Evolutionary conservation across 2,329 filamentous ascomycete genomes (phyloP).

Genomic region (Didymella exigua): DNA sequence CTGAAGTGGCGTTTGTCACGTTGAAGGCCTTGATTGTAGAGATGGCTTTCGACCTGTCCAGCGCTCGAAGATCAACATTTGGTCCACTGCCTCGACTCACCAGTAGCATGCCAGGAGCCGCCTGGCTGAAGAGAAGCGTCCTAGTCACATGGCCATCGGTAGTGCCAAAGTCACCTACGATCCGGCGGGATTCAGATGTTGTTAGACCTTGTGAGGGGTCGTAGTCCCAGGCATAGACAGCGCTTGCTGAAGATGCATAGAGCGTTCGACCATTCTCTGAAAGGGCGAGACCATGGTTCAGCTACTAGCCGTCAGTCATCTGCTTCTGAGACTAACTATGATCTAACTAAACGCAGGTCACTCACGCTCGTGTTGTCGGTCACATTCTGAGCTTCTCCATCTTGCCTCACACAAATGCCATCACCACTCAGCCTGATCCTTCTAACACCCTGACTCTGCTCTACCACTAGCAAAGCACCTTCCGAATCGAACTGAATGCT

Average conservation of each 20-base stretch:
- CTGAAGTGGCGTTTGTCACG: constrained; percentile 50
- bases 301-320: constrained; percentile 22
- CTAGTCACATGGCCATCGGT: constrained; percentile 66
- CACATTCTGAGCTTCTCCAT: constrained; percentile 30
- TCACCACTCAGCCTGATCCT: constrained; percentile 45
- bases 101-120: constrained; percentile 62
- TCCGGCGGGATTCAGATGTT: constrained; percentile 56
- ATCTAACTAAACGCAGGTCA: not conserved
- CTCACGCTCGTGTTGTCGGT: constrained; percentile 40
- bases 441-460: constrained; percentile 49
- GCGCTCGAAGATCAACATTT: constrained; percentile 66
- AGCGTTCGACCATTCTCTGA: constrained; percentile 57
- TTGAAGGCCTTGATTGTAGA: constrained; percentile 72
- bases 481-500: constrained; percentile 55
- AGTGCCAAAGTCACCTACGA: constrained; percentile 67
- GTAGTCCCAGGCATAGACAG: constrained; percentile 71
- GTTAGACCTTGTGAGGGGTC: constrained; percentile 56
- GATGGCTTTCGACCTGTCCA: constrained; percentile 60
- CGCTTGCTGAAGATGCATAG: constrained; percentile 61
- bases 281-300: constrained; percentile 60
- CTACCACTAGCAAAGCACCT: constrained; percentile 57
- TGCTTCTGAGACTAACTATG: not conserved
- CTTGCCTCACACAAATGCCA: constrained; percentile 38
- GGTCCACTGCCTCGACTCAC: constrained; percentile 68
- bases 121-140: constrained; percentile 67